These are phyloP conservation scores for Malus hybrid DNA, from an alignment of 331 rosid species.

Conservation along the genomic window DNA sequence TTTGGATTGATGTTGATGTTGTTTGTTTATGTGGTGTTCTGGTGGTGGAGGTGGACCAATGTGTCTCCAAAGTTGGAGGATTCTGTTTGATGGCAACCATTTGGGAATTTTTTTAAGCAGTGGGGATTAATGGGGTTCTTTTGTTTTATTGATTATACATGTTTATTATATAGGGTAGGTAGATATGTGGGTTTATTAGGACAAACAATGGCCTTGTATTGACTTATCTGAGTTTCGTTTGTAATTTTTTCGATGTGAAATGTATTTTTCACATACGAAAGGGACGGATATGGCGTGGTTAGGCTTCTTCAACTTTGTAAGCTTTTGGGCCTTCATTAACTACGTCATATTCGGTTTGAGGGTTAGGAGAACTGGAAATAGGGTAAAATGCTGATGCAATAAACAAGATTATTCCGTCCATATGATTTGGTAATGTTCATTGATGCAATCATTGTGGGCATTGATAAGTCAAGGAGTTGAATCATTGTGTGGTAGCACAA, in stretches of 20 bases:
- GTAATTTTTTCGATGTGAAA: background rate
- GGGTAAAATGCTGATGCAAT: too few relatives aligned
- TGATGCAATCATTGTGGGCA: background rate
- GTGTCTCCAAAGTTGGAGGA: too few relatives aligned
- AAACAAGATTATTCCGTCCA: too few relatives aligned
- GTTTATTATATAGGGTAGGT: background rate
- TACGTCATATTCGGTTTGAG: too few relatives aligned
- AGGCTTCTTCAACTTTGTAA: background rate
- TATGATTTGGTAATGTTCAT: background rate
- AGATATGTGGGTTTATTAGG: background rate
- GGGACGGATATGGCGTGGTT: background rate
- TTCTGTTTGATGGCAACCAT: background rate
- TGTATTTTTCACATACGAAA: background rate
- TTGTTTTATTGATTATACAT: background rate
- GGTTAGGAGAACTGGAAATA: too few relatives aligned
- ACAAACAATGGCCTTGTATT: background rate
- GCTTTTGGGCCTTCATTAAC: background rate
- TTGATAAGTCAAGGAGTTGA: background rate
- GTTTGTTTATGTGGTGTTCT: too few relatives aligned
- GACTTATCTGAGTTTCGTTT: background rate
- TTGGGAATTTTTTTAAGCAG: background rate
- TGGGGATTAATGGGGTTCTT: background rate
- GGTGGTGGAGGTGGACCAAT: too few relatives aligned
- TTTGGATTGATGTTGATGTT: too few relatives aligned
- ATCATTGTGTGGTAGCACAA: background rate